These are phyloP conservation scores for Chalciporus sp. DNA, from an alignment of 1,284 basidiomycete species.

Conservation along the genomic window DNA sequence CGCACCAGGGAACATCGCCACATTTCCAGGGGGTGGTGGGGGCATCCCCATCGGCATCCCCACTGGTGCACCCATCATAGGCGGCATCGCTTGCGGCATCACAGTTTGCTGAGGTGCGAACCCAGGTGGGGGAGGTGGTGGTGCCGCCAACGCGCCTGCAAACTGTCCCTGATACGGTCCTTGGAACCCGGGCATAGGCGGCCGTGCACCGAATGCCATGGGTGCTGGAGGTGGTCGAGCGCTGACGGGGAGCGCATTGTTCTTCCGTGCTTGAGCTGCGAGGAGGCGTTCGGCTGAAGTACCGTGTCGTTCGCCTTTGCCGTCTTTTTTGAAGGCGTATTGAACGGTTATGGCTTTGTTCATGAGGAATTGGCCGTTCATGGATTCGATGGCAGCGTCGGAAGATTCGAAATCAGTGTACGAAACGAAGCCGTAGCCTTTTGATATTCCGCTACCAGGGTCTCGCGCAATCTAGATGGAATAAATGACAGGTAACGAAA, in stretches of 20 bases:
- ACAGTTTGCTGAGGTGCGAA: slow-evolving; percentile 71
- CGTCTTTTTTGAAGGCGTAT: slow-evolving; percentile 99
- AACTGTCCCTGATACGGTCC: slow-evolving; percentile 87
- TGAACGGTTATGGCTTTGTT: slow-evolving; percentile 97
- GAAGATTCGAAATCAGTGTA: slow-evolving; percentile 98
- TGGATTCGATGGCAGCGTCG: slow-evolving; percentile 93
- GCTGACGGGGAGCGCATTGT: slow-evolving; percentile 81
- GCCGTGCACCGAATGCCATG: slow-evolving; percentile 64
- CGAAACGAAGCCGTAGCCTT: slow-evolving; percentile 96
- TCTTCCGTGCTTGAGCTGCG: slow-evolving; percentile 93
- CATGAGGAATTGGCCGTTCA: slow-evolving; percentile 97
- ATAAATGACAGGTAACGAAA: neutral
- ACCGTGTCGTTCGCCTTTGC: slow-evolving; percentile 96
- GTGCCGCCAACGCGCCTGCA: slow-evolving; percentile 76
- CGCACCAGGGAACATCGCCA: slow-evolving; percentile 37
- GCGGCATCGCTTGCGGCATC: slow-evolving; percentile 46
- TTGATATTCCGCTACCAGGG: slow-evolving; percentile 80
- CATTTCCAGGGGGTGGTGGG: slow-evolving; percentile 34
- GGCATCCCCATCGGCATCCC: slow-evolving; percentile 47
- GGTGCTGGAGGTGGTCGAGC: slow-evolving; percentile 71
- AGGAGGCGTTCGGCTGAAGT: slow-evolving; percentile 93
- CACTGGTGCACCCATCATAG: slow-evolving; percentile 39
- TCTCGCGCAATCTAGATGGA: slow-evolving; percentile 83
- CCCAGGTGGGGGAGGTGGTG: slow-evolving; percentile 62
- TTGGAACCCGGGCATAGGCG: slow-evolving; percentile 64